Percentiles rank a stretch among this genome's conserved stretches.
These are phyloP conservation scores for Wickerhamomyces xylosicus DNA, from an alignment of 805 yeast species.

Conservation along the genomic window DNA sequence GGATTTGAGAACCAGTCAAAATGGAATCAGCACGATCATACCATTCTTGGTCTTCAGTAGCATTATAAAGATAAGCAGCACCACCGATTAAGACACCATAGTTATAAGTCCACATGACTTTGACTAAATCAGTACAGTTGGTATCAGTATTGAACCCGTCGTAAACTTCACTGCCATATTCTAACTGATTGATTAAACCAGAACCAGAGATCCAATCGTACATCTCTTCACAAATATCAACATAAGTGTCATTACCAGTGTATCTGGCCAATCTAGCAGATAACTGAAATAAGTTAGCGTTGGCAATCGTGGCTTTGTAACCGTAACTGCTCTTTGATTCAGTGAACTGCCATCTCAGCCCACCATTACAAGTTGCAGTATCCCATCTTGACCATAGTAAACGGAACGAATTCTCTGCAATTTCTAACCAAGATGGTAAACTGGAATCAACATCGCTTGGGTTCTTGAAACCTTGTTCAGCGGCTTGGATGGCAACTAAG, in stretches of 20 bases:
- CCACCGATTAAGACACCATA: slow-evolving; percentile 70
- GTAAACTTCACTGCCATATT: slow-evolving; percentile 33
- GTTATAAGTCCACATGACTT: slow-evolving; percentile 74
- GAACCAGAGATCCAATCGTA: slow-evolving; percentile 50
- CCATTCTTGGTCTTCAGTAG: slow-evolving; percentile 61
- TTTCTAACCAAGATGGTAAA: slow-evolving; percentile 39
- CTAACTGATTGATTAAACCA: slow-evolving; percentile 29
- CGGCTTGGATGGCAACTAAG: slow-evolving; percentile 50
- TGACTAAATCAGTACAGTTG: slow-evolving; percentile 51
- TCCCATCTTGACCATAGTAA: slow-evolving; percentile 56
- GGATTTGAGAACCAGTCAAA: slow-evolving; percentile 20
- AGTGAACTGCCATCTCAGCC: slow-evolving; percentile 63
- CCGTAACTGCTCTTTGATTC: slow-evolving; percentile 49
- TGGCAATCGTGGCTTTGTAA: slow-evolving; percentile 57
- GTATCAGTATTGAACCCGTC: slow-evolving; percentile 57
- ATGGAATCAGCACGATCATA: slow-evolving; percentile 7
- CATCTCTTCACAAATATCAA: slow-evolving; percentile 39
- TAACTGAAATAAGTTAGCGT: slow-evolving; percentile 51
- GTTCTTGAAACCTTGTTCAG: slow-evolving; percentile 44
- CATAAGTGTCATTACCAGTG: slow-evolving; percentile 41
- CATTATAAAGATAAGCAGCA: slow-evolving; percentile 59
- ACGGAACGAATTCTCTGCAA: slow-evolving; percentile 48
- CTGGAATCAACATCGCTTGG: slow-evolving; percentile 27
- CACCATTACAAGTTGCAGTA: slow-evolving; percentile 42
- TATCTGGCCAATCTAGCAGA: slow-evolving; percentile 55